Evolutionary conservation across 116 monocot genomes (phyloP), one percentile per base, ranked within the genome.

Genomic region (Cymodocea nodosa): DNA sequence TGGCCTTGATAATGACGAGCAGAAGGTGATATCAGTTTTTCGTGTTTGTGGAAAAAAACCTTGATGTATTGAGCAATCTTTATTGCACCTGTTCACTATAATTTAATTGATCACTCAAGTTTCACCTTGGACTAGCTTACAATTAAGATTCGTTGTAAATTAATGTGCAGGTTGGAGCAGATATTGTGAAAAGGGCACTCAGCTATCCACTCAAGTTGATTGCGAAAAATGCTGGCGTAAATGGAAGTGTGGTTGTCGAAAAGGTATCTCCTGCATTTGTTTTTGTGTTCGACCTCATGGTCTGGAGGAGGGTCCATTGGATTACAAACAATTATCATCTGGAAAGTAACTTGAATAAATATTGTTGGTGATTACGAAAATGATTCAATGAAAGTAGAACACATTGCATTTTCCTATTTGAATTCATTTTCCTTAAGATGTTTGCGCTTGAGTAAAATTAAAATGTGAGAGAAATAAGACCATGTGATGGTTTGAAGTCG

Each of bases 191-290:
- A 71, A 79, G 89, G 63, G 89, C 93, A 55, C 72, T 93, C 49
- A 80, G 83, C 76, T 89, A 93, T 60, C 93, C 93, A 24, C 57
- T 89, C 70, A 89, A 86, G 48, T 70, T 86, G 72, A 93, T 93
- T 76, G 93, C 93, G 1, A 89, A 93, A 70, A 93, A 93, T 82
- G 86, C 93, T 63, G 93, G 93, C 39, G 86, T 86, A 39, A 89
- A 93, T 75, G 93, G 93, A 63, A 89, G 89, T 53, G 89, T 93
- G 59, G 89, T 93, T 13, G 65, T 53, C 17, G 93, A 89, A 77
- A 93, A 89, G 84, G 93, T 93, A 68, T 23, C 6, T 17, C 4
- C 49, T 6, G 39, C 5, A 15, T 30, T 23, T 55, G 49, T 11
- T 51, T 55, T 44, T 44, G 44, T 44, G 6, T 44, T 44, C 12